Evolutionary conservation across 768 basidiomycete species (phyloP).

Genomic region (Dioszegia crocea): DNA sequence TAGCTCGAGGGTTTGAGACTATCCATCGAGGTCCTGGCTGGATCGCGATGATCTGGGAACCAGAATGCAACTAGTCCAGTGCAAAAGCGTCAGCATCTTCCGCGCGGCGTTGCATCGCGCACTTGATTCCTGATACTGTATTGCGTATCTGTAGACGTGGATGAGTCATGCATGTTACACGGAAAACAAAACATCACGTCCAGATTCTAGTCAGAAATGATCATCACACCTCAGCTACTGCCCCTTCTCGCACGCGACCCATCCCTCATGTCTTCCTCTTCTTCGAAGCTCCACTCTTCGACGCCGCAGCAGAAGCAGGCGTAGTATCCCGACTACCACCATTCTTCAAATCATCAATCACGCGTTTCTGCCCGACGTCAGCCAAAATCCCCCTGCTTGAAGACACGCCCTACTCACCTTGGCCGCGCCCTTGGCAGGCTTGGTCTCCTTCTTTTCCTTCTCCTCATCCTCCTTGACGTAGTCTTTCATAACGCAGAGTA

Average conservation of each 20-base stretch:
- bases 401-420: slow-evolving; percentile 20
- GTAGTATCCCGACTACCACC: slow-evolving; percentile 23
- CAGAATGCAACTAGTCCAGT: too few species aligned
- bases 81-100: too few species aligned
- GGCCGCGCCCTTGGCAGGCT: slow-evolving; percentile 45
- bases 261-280: slow-evolving; percentile 8
- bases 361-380: slow-evolving; percentile 20
- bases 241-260: too few species aligned
- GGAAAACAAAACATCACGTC: too few species aligned
- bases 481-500: slow-evolving; percentile 91
- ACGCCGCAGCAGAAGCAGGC: slow-evolving; percentile 11
- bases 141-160: too few species aligned
- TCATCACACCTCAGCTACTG: too few species aligned
- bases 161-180: too few species aligned
- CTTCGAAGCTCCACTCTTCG: slow-evolving; percentile 9
- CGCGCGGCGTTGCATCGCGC: too few species aligned
- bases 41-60: background rate
- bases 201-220: too few species aligned
- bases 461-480: slow-evolving; percentile 58
- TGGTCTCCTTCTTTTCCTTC: slow-evolving; percentile 61
- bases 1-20: background rate
- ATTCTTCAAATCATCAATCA: slow-evolving; percentile 26
- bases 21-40: background rate
- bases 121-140: too few species aligned
- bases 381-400: background rate